A percentile compares a stretch with the other conserved stretches of the same genome.
phyloP scores from a whole-genome alignment of 805 yeast species.

The Candida railenensis region DNA sequence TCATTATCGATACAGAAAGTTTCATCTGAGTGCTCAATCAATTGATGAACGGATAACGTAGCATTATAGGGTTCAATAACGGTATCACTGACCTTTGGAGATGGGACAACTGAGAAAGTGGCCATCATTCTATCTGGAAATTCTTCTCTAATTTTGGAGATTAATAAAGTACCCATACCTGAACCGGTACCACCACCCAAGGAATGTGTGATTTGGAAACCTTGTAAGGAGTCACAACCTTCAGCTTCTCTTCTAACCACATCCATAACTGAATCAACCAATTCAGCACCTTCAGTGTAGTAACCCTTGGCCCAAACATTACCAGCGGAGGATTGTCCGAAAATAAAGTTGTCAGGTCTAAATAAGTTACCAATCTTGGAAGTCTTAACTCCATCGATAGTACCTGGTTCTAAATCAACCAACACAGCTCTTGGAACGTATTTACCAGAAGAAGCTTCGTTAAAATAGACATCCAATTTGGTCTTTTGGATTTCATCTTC shows the following conservation, averaged over 20 bases:
- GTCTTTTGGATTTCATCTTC: constrained; percentile 42
- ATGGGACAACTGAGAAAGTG: constrained; percentile 89
- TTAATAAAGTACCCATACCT: constrained; percentile 90
- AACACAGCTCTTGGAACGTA: constrained; percentile 92
- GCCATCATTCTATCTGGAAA: constrained; percentile 96
- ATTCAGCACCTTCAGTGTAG: constrained; percentile 95
- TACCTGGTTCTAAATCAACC: constrained; percentile 93
- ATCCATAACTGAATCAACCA: constrained; percentile 86
- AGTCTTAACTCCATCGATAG: constrained; percentile 79
- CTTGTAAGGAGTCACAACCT: constrained; percentile 88
- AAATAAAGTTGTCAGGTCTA: constrained; percentile 89
- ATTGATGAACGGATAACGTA: constrained; percentile 84
- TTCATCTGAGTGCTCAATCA: constrained; percentile 88
- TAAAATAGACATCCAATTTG: constrained; percentile 79
- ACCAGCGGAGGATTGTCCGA: constrained; percentile 91
- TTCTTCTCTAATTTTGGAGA: constrained; percentile 86
- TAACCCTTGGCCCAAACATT: constrained; percentile 98
- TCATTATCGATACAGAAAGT: constrained; percentile 95
- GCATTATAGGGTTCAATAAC: constrained; percentile 96
- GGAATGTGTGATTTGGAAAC: constrained; percentile 76
- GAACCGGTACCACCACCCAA: constrained; percentile 89
- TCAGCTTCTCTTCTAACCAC: constrained; percentile 93
- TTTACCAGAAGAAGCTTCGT: constrained; percentile 83
- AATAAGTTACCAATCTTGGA: constrained; percentile 82
- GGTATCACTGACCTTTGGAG: constrained; percentile 88